Percentiles rank a stretch among this genome's conserved stretches.
Conservation (phyloP, 208 protist species). For the Trypanosoma vivax region DNA sequence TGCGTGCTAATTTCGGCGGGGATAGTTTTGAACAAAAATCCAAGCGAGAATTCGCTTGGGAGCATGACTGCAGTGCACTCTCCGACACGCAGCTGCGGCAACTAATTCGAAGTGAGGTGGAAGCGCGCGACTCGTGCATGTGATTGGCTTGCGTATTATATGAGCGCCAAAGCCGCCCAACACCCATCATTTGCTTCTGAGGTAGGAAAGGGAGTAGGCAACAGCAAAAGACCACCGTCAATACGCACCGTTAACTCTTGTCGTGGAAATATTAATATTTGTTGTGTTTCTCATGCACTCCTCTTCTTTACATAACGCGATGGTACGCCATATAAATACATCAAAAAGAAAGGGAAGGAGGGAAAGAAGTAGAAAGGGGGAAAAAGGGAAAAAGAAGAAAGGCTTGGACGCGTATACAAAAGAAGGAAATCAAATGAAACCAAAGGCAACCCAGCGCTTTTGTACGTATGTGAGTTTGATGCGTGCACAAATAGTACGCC, state of each 20-base stretch:
- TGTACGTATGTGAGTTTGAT: too few species aligned
- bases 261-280: neutral
- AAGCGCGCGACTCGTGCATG: conserved; percentile 9
- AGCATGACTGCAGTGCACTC: conserved; percentile 31
- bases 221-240: too few species aligned
- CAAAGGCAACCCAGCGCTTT: too few species aligned
- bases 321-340: too few species aligned
- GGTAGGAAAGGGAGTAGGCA: too few species aligned
- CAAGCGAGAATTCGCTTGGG: conserved; percentile 33
- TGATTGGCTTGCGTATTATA: neutral
- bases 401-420: neutral
- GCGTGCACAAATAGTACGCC: too few species aligned
- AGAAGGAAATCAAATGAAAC: conserved; percentile 2
- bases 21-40: conserved; percentile 39
- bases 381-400: conserved; percentile 3
- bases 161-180: too few species aligned
- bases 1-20: conserved; percentile 20
- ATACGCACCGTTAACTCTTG: too few species aligned
- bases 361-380: neutral
- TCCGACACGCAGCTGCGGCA: conserved; percentile 40
- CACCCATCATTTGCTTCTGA: too few species aligned
- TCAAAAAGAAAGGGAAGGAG: neutral
- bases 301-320: too few species aligned
- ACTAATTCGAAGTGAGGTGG: conserved; percentile 60
- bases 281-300: neutral